Conservation (phyloP, 306 rosid species). For the Albizia julibrissin region DNA sequence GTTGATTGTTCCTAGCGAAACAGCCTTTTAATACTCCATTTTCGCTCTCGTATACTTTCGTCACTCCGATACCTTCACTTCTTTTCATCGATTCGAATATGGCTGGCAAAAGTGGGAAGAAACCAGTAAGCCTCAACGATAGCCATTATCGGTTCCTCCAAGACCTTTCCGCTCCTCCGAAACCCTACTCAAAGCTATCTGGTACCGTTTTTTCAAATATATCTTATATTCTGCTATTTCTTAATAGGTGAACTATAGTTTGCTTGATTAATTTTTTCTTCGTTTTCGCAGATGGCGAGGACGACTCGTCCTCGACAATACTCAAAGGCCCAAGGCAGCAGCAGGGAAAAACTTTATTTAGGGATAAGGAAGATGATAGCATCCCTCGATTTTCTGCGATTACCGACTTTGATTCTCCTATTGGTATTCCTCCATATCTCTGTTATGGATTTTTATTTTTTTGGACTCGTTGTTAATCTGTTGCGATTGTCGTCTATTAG, state of each 20-base stretch:
- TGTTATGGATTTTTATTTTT: not conserved
- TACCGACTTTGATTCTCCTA: slow-evolving; percentile 56
- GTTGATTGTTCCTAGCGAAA: not conserved
- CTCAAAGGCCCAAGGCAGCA: not conserved
- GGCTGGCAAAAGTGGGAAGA: slow-evolving; percentile 56
- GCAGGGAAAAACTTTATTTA: not conserved
- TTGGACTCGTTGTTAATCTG: not conserved
- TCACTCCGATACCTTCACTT: not conserved
- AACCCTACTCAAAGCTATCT: slow-evolving; percentile 36
- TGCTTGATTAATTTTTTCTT: not conserved
- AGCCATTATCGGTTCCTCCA: slow-evolving; percentile 83
- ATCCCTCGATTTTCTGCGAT: slow-evolving; percentile 58
- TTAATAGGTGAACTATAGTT: not conserved
- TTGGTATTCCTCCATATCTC: slow-evolving; percentile 29
- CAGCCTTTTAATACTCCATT: not conserved
- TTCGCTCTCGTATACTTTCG: not conserved
- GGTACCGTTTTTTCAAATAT: slow-evolving; percentile 3
- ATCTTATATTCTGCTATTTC: not conserved
- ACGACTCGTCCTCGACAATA: not conserved
- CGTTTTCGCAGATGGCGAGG: slow-evolving; percentile 16
- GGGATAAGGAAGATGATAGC: slow-evolving; percentile 11
- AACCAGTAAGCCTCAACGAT: slow-evolving; percentile 76
- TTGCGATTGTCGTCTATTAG: not conserved
- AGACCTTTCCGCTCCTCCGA: slow-evolving; percentile 74
- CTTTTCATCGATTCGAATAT: slow-evolving; percentile 23